phyloP scores from a whole-genome alignment of 169 alveolate species.

The Cryptosporidium muris region DNA sequence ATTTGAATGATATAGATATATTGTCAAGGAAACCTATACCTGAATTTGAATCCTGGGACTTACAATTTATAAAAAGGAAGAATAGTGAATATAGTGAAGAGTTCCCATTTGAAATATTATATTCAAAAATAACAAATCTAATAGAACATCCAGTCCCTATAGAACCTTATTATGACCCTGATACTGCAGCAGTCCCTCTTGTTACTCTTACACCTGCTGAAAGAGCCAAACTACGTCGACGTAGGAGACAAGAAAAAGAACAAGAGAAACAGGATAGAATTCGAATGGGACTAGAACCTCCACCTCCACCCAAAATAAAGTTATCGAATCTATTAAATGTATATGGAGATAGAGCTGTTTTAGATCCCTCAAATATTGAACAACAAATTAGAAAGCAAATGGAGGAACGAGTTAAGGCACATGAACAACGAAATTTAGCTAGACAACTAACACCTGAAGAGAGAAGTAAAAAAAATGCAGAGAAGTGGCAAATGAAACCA shows the following conservation, averaged over 20 bases:
- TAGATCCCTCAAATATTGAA: slow-evolving; percentile 89
- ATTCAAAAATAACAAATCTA: slow-evolving; percentile 77
- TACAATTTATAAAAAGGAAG: slow-evolving; percentile 60
- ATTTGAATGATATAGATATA: slow-evolving; percentile 29
- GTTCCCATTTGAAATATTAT: slow-evolving; percentile 72
- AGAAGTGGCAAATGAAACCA: slow-evolving; percentile 84
- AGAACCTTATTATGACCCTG: slow-evolving; percentile 77
- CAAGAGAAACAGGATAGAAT: slow-evolving; percentile 87
- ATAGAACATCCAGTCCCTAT: slow-evolving; percentile 88
- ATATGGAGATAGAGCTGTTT: slow-evolving; percentile 81
- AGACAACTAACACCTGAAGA: slow-evolving; percentile 83
- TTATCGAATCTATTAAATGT: slow-evolving; percentile 87
- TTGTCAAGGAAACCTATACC: slow-evolving; percentile 34
- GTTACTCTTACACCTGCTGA: slow-evolving; percentile 81
- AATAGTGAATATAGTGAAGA: slow-evolving; percentile 49
- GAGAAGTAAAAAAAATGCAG: slow-evolving; percentile 80
- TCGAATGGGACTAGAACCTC: slow-evolving; percentile 87
- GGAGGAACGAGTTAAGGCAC: slow-evolving; percentile 85
- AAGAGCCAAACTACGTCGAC: slow-evolving; percentile 82
- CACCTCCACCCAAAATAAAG: slow-evolving; percentile 89
- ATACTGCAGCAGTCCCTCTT: slow-evolving; percentile 67
- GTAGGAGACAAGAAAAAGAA: slow-evolving; percentile 86
- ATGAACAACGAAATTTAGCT: slow-evolving; percentile 82
- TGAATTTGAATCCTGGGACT: slow-evolving; percentile 56
- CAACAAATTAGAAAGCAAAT: slow-evolving; percentile 84